Evolutionary conservation across 2,329 filamentous ascomycete genomes (phyloP).

Genomic region (Exophiala lecanii-corni): DNA sequence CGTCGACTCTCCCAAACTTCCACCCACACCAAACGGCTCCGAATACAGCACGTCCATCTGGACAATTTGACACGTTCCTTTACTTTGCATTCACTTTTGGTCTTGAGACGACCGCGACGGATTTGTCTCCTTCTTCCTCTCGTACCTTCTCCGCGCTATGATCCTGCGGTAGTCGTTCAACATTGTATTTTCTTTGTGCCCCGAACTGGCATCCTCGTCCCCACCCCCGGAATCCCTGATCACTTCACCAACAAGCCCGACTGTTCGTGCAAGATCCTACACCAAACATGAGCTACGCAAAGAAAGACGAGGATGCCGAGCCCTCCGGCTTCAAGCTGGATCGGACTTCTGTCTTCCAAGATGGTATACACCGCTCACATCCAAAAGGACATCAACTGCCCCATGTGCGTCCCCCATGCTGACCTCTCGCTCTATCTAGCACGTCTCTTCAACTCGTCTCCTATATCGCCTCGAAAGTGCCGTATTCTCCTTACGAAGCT

Average conservation of each 20-base stretch:
- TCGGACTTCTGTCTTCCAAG: conserved; percentile 95
- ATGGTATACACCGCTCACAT: conserved; percentile 59
- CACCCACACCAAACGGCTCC: background rate
- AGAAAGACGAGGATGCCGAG: conserved; percentile 98
- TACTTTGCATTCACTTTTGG: no score
- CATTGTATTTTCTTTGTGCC: conserved; percentile 1
- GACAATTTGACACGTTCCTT: no score
- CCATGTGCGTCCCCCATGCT: conserved; percentile 21
- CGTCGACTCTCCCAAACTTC: background rate
- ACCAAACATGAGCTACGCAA: conserved; percentile 81
- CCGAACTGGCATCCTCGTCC: conserved; percentile 16
- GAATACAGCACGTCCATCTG: background rate
- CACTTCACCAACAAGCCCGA: conserved; percentile 3
- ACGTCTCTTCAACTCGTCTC: conserved; percentile 95
- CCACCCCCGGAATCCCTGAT: conserved; percentile 12
- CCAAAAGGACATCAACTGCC: conserved; percentile 7
- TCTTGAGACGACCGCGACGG: no score
- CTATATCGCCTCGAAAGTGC: conserved; percentile 94
- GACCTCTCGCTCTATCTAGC: conserved; percentile 50
- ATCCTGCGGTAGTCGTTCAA: conserved; percentile 22
- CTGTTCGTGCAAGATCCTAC: conserved; percentile 26
- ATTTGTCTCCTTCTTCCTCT: no score
- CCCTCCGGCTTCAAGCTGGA: conserved; percentile 93
- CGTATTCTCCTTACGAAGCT: conserved; percentile 97
- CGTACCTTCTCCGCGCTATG: conserved; percentile 22